Percentiles rank a stretch among this genome's conserved stretches.
These are phyloP conservation scores for Microdochium nivale DNA, from an alignment of 2,329 filamentous ascomycete genomes.

Conservation along the genomic window DNA sequence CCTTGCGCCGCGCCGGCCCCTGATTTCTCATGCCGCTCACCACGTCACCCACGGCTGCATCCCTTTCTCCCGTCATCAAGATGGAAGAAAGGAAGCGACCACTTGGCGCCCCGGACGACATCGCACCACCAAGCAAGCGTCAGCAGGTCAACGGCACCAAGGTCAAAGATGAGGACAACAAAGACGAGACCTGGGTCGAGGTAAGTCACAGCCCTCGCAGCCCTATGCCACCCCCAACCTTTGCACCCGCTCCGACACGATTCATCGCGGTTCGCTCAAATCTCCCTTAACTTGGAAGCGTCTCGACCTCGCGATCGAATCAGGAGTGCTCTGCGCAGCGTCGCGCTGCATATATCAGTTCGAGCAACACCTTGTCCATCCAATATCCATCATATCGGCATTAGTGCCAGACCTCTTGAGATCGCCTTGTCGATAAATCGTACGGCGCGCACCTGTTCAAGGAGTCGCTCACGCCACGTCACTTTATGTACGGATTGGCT, in stretches of 20 bases:
- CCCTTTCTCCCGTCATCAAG: slow-evolving; percentile 78
- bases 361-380: slow-evolving; percentile 5
- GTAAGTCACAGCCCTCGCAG: slow-evolving; percentile 39
- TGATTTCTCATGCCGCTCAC: slow-evolving; percentile 80
- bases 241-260: too few relatives aligned
- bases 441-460: too few relatives aligned
- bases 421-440: too few relatives aligned
- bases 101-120: slow-evolving; percentile 72
- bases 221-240: neutral
- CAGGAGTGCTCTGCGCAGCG: too few relatives aligned
- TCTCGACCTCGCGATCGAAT: too few relatives aligned
- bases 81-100: slow-evolving; percentile 99
- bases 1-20: slow-evolving; percentile 22
- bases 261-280: too few relatives aligned
- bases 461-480: slow-evolving; percentile 9
- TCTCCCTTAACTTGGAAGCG: too few relatives aligned
- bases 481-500: slow-evolving; percentile 19
- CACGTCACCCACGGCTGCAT: slow-evolving; percentile 59
- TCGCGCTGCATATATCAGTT: too few relatives aligned
- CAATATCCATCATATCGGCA: neutral
- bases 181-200: slow-evolving; percentile 55
- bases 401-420: too few relatives aligned
- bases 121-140: slow-evolving; percentile 84
- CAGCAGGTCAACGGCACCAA: slow-evolving; percentile 76
- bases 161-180: slow-evolving; percentile 46